Conservation (phyloP, 768 basidiomycete genomes). For the Rhodotorula toruloides region DNA sequence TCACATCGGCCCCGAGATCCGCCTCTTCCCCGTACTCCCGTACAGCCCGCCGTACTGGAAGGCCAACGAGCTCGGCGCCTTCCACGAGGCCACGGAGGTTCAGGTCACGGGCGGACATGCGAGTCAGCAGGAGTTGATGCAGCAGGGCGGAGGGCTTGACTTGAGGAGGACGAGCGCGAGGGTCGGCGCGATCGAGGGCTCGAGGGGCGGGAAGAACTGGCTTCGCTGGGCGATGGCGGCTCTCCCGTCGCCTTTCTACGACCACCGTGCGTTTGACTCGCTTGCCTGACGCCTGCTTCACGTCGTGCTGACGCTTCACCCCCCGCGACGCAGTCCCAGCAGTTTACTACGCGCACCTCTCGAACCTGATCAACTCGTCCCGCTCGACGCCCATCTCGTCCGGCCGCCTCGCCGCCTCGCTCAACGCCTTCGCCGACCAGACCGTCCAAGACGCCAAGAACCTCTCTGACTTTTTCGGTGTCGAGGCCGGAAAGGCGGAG, state of each 20-base stretch:
- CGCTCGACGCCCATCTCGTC: conserved; percentile 76
- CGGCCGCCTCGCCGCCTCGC: conserved; percentile 46
- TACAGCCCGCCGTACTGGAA: not conserved
- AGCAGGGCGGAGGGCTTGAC: not conserved
- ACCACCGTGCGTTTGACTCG: not conserved
- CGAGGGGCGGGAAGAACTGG: not conserved
- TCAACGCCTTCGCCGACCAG: conserved; percentile 35
- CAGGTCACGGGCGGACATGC: not conserved
- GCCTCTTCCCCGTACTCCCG: conserved; percentile 4
- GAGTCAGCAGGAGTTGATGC: not conserved
- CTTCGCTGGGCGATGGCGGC: not conserved
- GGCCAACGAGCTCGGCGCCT: conserved; percentile 1
- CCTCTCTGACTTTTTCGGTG: not conserved
- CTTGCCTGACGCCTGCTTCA: not conserved
- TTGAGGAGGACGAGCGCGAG: not conserved
- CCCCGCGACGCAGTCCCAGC: not conserved
- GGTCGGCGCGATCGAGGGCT: not conserved
- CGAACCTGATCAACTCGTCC: conserved; percentile 76
- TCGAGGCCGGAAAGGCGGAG: not conserved
- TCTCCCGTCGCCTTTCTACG: not conserved
- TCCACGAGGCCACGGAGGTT: conserved; percentile 12
- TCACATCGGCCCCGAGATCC: conserved; percentile 10
- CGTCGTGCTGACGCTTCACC: not conserved
- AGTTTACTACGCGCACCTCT: not conserved
- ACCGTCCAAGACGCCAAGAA: conserved; percentile 23